Base-by-base conservation (phyloP, 2,329 filamentous ascomycete genomes). In the Apiospora phragmitis region DNA sequence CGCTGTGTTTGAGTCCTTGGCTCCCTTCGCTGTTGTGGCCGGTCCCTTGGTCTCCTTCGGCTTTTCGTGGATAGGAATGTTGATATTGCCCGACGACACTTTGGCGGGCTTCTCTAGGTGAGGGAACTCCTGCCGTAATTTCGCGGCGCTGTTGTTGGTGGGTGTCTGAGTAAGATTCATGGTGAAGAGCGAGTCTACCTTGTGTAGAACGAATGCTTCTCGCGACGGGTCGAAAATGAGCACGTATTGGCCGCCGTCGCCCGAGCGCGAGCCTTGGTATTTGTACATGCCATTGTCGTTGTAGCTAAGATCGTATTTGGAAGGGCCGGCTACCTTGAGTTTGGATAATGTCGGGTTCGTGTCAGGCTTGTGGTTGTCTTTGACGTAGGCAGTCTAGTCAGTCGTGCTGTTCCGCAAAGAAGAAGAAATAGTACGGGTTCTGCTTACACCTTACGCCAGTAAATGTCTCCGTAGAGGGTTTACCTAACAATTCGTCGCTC, bases 81-180 rank as follows among this genome's bases (percentile, higher is more conserved):
- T 72, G 24, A 68, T 72, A 69, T 35, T 68, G 43, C 67, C 45
- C n/a, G 67, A 68, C 16, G 67, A 68, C 9, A 68, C 67, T 38
- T 68, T 68, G 67, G 32, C 18, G 8, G 67, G 67, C 51, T 71
- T 80, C 32, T 85, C 84, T 47, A 96, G 85, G 72, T 93, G 93
- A 12, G 90, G 85, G 77, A 93, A 91, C 77, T 91, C 87, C 67
- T 89, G 87, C 66, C 89, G 86, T 51, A 97, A 85, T 76, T 87
- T 89, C 41, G 88, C 87, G 69, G 86, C 81, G 74, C 93, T 89
- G 69, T 86, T 83, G 76, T 92, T 91, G 74, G 86, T 88, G 2
- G 92, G 93, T 18, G 90, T 90, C 70, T 87, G 89, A 68, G 89
- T 90, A 69, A 97, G 83, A 80, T 97, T 98, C 91, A 97, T 95